A percentile compares a stretch with the other conserved stretches of the same genome.
phyloP scores from a whole-genome alignment of 441 rosid species.

The Dalechampia spathulata region DNA sequence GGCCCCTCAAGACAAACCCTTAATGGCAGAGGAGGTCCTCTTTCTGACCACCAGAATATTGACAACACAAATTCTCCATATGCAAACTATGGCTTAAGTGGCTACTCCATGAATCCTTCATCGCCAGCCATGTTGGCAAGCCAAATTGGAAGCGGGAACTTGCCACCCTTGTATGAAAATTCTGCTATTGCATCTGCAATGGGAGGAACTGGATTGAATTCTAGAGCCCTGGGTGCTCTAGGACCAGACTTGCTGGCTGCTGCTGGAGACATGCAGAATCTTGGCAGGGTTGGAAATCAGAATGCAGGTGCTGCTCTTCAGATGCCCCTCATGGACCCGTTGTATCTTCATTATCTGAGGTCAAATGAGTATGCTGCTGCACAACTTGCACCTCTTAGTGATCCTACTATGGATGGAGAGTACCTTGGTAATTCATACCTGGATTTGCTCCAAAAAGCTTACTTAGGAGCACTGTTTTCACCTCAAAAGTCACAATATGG shows the following conservation, averaged over 20 bases:
- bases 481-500: constrained; percentile 50
- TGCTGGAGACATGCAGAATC: constrained; percentile 37
- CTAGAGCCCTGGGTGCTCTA: constrained; percentile 30
- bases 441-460: constrained; percentile 57
- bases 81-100: constrained; percentile 38
- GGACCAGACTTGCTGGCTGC: constrained; percentile 37
- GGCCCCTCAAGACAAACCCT: constrained; percentile 24
- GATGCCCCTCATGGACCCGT: constrained; percentile 35
- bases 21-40: constrained; percentile 34
- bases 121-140: constrained; percentile 41
- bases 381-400: constrained; percentile 38
- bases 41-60: constrained; percentile 25
- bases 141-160: constrained; percentile 34
- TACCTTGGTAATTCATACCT: constrained; percentile 41
- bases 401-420: constrained; percentile 38
- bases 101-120: constrained; percentile 36
- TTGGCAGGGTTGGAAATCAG: constrained; percentile 36
- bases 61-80: constrained; percentile 30
- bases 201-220: constrained; percentile 39
- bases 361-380: constrained; percentile 43
- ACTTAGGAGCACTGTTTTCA: constrained; percentile 38
- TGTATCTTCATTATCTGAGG: constrained; percentile 43
- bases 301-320: constrained; percentile 31
- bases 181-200: constrained; percentile 42
- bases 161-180: constrained; percentile 49